These are phyloP conservation scores for Alloteropsis semialata DNA, from an alignment of 176 grass and related monocot species.

Conservation along the genomic window DNA sequence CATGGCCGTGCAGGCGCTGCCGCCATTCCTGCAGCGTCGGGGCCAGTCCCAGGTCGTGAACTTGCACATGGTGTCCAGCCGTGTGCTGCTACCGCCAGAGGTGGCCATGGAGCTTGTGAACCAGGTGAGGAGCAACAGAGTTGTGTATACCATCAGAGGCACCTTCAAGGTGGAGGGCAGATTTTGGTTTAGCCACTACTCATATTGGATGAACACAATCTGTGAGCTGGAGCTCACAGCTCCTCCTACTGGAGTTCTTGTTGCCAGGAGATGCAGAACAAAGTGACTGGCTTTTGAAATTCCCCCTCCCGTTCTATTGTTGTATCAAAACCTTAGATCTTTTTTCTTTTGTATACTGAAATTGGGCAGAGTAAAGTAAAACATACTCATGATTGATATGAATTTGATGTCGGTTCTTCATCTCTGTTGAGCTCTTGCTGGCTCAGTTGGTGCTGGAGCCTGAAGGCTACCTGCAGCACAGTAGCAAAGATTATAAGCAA, in stretches of 20 bases:
- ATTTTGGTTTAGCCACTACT: constrained; percentile 58
- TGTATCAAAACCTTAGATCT: not conserved
- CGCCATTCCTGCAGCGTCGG: constrained; percentile 52
- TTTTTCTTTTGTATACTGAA: constrained; percentile 10
- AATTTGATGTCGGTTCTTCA: not conserved
- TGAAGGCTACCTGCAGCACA: not conserved
- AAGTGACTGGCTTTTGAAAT: constrained; percentile 35
- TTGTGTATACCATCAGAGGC: constrained; percentile 62
- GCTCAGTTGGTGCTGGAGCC: not conserved
- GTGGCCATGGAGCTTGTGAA: constrained; percentile 59
- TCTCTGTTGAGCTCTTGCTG: not conserved
- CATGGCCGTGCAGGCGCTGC: constrained; percentile 61
- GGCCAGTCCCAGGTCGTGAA: constrained; percentile 54
- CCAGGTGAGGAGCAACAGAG: constrained; percentile 69
- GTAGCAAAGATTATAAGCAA: constrained; percentile 19
- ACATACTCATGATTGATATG: constrained; percentile 2
- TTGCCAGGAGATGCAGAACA: constrained; percentile 67
- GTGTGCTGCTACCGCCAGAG: constrained; percentile 66
- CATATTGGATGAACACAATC: constrained; percentile 55
- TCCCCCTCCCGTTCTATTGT: not conserved
- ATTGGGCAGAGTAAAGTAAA: constrained; percentile 2
- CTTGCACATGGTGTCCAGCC: constrained; percentile 80
- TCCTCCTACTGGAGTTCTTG: constrained; percentile 73
- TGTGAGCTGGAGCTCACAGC: constrained; percentile 80
- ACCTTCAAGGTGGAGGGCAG: constrained; percentile 73